Evolutionary conservation across 805 yeast genomes (phyloP).

Genomic region (Torulaspora microellipsoides): DNA sequence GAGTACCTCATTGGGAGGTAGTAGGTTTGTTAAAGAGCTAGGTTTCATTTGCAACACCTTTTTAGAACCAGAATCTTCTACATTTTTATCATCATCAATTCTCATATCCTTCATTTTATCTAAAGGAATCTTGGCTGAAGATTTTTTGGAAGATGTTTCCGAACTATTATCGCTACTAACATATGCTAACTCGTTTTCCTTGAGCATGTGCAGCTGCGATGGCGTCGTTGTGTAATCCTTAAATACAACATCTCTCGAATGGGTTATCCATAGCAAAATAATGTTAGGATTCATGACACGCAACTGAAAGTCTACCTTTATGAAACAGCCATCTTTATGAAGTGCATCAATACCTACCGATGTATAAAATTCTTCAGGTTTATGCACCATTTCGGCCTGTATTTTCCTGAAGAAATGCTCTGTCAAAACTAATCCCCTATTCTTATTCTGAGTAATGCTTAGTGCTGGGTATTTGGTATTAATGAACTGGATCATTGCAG

Average conservation of each 20-base stretch:
- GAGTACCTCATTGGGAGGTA: no score
- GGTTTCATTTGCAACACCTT: no score
- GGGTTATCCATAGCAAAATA: conserved; percentile 79
- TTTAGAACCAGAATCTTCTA: not conserved
- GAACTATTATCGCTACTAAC: conserved; percentile 29
- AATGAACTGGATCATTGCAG: conserved; percentile 35
- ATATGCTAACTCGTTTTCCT: conserved; percentile 35
- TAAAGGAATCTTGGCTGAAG: conserved; percentile 22
- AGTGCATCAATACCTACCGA: conserved; percentile 65
- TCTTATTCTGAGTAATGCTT: conserved; percentile 37
- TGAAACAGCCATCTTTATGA: conserved; percentile 62
- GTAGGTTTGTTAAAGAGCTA: no score
- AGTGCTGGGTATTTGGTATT: conserved; percentile 37
- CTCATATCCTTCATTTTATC: conserved; percentile 16
- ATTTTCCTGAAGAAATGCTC: conserved; percentile 84
- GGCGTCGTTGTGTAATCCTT: conserved; percentile 36
- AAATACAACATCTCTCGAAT: conserved; percentile 50
- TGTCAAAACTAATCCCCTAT: conserved; percentile 72
- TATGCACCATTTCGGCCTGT: conserved; percentile 42
- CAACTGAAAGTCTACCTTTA: conserved; percentile 75
- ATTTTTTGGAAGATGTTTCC: conserved; percentile 25
- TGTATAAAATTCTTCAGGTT: conserved; percentile 49
- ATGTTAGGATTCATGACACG: conserved; percentile 59
- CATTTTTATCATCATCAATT: not conserved
- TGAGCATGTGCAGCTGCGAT: conserved; percentile 39